Conservation (phyloP, 176 grass and related monocot species). For the Saccharum spontaneum region DNA sequence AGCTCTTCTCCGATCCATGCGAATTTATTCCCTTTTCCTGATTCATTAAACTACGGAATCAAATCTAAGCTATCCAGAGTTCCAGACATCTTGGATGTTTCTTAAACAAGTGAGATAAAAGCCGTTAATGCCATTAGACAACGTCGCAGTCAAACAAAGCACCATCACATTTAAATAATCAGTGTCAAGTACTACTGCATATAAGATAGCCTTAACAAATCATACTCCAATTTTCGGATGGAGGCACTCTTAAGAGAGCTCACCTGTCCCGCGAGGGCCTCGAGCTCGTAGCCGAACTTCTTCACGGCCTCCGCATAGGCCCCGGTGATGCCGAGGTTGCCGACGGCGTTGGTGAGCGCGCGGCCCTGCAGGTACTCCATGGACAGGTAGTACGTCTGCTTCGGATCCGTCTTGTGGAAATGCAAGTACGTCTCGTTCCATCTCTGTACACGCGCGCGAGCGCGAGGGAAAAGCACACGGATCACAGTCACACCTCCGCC, state of each 20-base stretch:
- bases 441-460: conserved; percentile 49
- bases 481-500: conserved; percentile 38
- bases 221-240: conserved; percentile 16
- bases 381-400: conserved; percentile 99
- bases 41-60: neutral
- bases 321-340: conserved; percentile 82
- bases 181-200: neutral
- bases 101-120: conserved; percentile 24
- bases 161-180: conserved; percentile 40
- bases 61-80: conserved; percentile 25
- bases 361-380: conserved; percentile 99
- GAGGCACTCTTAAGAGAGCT: conserved; percentile 14
- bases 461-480: neutral
- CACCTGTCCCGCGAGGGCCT: conserved; percentile 79
- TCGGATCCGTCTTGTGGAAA: conserved; percentile 94
- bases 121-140: neutral
- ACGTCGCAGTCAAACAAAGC: conserved; percentile 37
- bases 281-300: conserved; percentile 90
- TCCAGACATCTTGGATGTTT: conserved; percentile 3
- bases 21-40: neutral
- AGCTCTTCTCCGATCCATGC: neutral
- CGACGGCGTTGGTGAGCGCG: conserved; percentile 93
- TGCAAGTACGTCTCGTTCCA: conserved; percentile 94
- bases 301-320: conserved; percentile 89
- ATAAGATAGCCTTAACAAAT: conserved; percentile 15